Conservation (phyloP, 257 asterid genomes). For the Ilex aquifolium region DNA sequence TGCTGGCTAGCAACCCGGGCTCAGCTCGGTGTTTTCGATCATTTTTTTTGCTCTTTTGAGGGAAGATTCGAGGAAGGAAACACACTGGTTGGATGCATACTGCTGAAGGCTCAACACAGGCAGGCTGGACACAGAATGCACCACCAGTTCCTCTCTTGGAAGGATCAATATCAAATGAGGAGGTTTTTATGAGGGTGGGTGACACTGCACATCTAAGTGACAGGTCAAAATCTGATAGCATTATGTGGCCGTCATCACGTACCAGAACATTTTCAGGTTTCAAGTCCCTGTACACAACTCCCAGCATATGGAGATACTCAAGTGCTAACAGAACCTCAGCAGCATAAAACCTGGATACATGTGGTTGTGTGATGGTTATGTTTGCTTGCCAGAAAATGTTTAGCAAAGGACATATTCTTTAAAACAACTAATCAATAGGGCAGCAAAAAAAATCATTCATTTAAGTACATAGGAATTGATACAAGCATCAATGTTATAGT, state of each 20-base stretch:
- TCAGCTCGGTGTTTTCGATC: slow-evolving; percentile 43
- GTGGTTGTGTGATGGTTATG: not conserved
- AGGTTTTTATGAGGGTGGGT: slow-evolving; percentile 55
- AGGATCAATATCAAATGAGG: slow-evolving; percentile 36
- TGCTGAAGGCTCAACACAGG: slow-evolving; percentile 67
- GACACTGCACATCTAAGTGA: slow-evolving; percentile 73
- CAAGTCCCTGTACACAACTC: slow-evolving; percentile 73
- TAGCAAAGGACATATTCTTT: too few species aligned
- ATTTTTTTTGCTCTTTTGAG: slow-evolving; percentile 55
- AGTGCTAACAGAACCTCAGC: slow-evolving; percentile 81
- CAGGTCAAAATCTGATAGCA: slow-evolving; percentile 84
- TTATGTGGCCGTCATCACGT: slow-evolving; percentile 83
- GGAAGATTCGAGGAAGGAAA: slow-evolving; percentile 60
- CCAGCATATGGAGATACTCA: slow-evolving; percentile 87
- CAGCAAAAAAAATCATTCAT: too few species aligned
- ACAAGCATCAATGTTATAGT: too few species aligned
- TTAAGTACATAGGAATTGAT: too few species aligned
- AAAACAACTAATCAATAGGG: not conserved
- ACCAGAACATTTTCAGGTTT: slow-evolving; percentile 80
- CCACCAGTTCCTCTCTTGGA: slow-evolving; percentile 33
- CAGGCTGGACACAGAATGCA: slow-evolving; percentile 76
- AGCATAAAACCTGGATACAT: slow-evolving; percentile 58
- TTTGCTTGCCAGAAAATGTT: not conserved
- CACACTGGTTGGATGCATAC: slow-evolving; percentile 70
- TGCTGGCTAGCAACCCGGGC: slow-evolving; percentile 23